These are phyloP conservation scores for Raffaelea arxii DNA, from an alignment of 2,329 filamentous ascomycete genomes.

Conservation along the genomic window DNA sequence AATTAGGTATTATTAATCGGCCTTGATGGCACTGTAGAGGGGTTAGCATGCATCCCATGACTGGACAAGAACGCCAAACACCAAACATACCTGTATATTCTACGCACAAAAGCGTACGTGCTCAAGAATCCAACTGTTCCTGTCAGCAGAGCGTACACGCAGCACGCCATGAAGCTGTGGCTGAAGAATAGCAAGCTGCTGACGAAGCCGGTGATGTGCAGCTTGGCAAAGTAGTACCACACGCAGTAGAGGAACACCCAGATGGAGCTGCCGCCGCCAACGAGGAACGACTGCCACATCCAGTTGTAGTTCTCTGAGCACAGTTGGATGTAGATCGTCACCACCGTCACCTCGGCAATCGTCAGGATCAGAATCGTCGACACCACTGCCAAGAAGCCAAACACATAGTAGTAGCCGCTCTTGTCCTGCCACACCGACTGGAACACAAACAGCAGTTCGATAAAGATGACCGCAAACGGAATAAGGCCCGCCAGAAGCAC, in stretches of 20 bases:
- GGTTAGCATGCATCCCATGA: not conserved
- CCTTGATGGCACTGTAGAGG: conserved; percentile 38
- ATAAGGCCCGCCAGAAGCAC: conserved; percentile 66
- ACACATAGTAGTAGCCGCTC: conserved; percentile 85
- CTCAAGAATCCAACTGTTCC: conserved; percentile 80
- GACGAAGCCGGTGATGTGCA: conserved; percentile 73
- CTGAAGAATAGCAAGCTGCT: conserved; percentile 76
- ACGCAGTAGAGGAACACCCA: conserved; percentile 79
- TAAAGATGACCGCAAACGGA: conserved; percentile 55
- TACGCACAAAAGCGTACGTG: conserved; percentile 72
- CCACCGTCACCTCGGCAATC: conserved; percentile 73
- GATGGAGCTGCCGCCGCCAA: conserved; percentile 64
- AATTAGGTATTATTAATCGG: conserved; percentile 25
- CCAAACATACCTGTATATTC: conserved; percentile 66
- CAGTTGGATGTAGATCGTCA: conserved; percentile 72
- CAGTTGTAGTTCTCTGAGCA: conserved; percentile 82
- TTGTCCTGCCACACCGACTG: conserved; percentile 86
- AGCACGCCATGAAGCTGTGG: conserved; percentile 74
- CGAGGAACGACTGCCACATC: conserved; percentile 85
- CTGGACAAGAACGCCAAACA: conserved; percentile 8
- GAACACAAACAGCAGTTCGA: conserved; percentile 18
- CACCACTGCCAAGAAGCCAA: conserved; percentile 73
- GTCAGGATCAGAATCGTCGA: conserved; percentile 63
- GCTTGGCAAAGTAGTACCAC: conserved; percentile 74
- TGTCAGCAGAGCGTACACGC: conserved; percentile 69